Evolutionary conservation across 2,329 filamentous ascomycete species (phyloP).

Genomic region (Arthrinium puccinioides): DNA sequence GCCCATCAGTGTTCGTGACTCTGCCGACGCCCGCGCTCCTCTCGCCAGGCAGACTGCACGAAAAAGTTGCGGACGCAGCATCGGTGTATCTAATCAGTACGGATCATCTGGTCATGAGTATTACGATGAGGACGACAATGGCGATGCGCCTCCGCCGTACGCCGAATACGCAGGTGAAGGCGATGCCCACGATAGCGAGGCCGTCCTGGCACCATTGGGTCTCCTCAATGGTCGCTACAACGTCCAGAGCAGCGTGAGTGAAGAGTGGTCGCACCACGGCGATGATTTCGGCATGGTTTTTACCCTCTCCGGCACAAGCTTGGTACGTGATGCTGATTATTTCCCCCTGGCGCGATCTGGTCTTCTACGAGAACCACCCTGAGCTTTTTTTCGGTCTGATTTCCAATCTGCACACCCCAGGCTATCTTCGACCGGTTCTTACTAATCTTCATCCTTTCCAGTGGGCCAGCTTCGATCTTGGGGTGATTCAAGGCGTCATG

Average conservation of each 20-base stretch:
- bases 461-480: conserved; percentile 40
- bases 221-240: conserved; percentile 38
- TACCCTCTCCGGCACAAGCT: conserved; percentile 26
- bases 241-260: conserved; percentile 20
- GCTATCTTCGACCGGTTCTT: too few relatives aligned
- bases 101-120: background rate
- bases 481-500: conserved; percentile 33
- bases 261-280: conserved; percentile 16
- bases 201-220: conserved; percentile 20
- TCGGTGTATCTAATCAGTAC: background rate
- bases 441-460: too few relatives aligned
- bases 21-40: conserved; percentile 3
- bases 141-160: conserved; percentile 15
- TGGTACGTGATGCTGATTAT: too few relatives aligned
- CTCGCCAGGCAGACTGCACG: conserved; percentile 16
- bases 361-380: too few relatives aligned
- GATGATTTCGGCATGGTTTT: conserved; percentile 26
- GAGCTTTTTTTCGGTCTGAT: too few relatives aligned
- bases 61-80: conserved; percentile 10
- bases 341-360: too few relatives aligned
- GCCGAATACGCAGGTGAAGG: conserved; percentile 7
- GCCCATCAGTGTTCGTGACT: background rate
- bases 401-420: too few relatives aligned
- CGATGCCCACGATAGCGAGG: conserved; percentile 6
- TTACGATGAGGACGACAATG: conserved; percentile 8